Evolutionary conservation across 116 monocot species (phyloP), one percentile per base, ranked within the genome.

Genomic region (Zostera marina): DNA sequence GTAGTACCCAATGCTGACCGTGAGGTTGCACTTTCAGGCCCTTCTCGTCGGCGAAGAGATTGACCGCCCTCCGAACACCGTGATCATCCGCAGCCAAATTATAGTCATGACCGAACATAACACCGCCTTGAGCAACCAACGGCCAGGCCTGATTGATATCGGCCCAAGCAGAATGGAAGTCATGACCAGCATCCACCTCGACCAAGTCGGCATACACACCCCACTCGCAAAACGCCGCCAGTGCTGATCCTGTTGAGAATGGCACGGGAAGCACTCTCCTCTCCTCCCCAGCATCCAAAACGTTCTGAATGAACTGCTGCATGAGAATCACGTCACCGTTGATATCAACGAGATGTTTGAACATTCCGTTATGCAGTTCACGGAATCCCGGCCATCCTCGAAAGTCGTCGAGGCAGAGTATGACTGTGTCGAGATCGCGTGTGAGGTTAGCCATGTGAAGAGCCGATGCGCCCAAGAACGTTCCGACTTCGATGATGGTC

Each of bases 391-490:
- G 81, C 82, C 82, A 82, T 20, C 78, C 82, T 13, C 82, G 82
- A 69, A 78, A 78, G 68, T 81, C 81, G 68, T 82, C 82, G 47
- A 75, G 43, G 46, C 77, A 77, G 53, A 82, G 78, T 72, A 82
- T 82, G 51, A 72, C 47, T 26, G 72, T 32, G 39, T 63, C 56
- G 47, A 71, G 54, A 56, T 66, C 62, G 42, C 45, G 52, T 51
- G 81, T 60, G 10, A 81, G 54, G 56, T 70, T 52, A 20, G 78
- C 81, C 86, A 86, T 86, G 66, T 86, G 87, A 39, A 87, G 75
- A 11, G 87, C 87, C 39, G 82, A 87, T 58, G 81, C 87, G 41
- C 85, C 85, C 25, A 86, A 72, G 73, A 86, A 86, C 15, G 85
- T 71, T 55, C 81, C 81, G 16, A 87, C 75, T 70, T 87, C 78